Evolutionary conservation across 805 yeast species (phyloP).

Genomic region (Candida nonsorbophila): DNA sequence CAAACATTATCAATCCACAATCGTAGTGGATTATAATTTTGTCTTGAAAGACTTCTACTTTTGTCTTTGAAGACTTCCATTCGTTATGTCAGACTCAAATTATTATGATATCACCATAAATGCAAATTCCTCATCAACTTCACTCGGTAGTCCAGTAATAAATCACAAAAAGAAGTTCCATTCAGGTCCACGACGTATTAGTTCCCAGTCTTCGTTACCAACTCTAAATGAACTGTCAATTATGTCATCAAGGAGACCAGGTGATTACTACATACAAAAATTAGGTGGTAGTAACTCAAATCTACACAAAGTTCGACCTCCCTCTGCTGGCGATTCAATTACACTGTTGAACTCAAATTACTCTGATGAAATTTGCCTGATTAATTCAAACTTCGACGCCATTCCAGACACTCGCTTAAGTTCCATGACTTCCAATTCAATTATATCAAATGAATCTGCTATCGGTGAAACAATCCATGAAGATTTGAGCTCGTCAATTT

Average conservation of each 20-base stretch:
- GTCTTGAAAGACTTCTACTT: too few species aligned
- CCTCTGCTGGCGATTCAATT: conserved; percentile 28
- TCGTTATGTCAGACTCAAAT: too few species aligned
- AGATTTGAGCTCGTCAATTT: conserved; percentile 12
- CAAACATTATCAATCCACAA: too few species aligned
- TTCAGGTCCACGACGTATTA: too few species aligned
- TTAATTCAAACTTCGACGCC: conserved; percentile 25
- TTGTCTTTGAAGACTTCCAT: too few species aligned
- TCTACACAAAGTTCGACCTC: conserved; percentile 13
- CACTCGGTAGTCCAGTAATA: neutral
- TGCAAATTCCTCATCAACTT: too few species aligned
- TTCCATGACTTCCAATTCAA: conserved; percentile 23
- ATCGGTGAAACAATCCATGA: conserved; percentile 7
- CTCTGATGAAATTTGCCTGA: conserved; percentile 32
- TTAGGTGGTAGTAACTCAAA: conserved; percentile 17
- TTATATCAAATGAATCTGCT: conserved; percentile 16
- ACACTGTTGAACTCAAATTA: conserved; percentile 24
- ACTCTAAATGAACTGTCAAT: too few species aligned
- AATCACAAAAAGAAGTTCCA: neutral
- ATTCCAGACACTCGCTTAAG: conserved; percentile 31
- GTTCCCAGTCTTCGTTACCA: too few species aligned
- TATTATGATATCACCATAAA: neutral
- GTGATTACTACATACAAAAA: conserved; percentile 34
- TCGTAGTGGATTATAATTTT: too few species aligned
- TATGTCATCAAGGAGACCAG: conserved; percentile 25